Evolutionary conservation across 768 basidiomycete species (phyloP), one percentile per base, ranked within the genome.

Genomic region (Psilocybe subaeruginosa): DNA sequence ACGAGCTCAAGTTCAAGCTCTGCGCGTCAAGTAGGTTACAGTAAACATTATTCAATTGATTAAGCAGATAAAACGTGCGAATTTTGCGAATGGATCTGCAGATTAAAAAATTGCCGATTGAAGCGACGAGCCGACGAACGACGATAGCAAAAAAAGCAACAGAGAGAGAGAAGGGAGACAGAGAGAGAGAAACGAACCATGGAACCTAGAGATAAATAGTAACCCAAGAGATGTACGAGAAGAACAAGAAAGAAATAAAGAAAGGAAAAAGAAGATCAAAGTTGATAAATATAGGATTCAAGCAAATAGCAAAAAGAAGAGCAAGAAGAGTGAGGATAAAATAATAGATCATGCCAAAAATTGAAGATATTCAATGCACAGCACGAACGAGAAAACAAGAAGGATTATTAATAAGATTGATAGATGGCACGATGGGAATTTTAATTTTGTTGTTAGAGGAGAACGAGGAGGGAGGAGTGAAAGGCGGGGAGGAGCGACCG

Each of bases 211-310:
- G 8, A 39, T 8, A 39, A 8, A 39, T 14, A 8, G 37, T 39
- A 39, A 2, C 37, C 37, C 37, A 39, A 39, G 37, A 39, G 14
- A 39, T 8, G 41, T n/a, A 11, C 41, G 14, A n/a, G 41, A 43
- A 43, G 14, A 16, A 43, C 6, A 43, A 16, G 14, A 43, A 43
- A 43, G 14, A 43, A 7, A 17, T 0, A 12, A 50, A 50, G 19
- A 50, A 50, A 31, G 48, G 19, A 12, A 43, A 43, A 12, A 14
- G 33, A 54, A 39, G 35, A 17, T n/a, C 52, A 50, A 64, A 61
- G 54, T 61, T 50, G 49, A 64, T 64, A 64, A 64, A 64, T 54
- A 58, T 54, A 58, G 41, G 46, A 12, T 43, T 58, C 53, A 58
- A 61, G 53, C 56, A 57, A 17, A 48, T 47, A 37, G 17, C 29